Base-by-base conservation (phyloP, 768 basidiomycete genomes). In the Rhizopogon salebrosus region DNA sequence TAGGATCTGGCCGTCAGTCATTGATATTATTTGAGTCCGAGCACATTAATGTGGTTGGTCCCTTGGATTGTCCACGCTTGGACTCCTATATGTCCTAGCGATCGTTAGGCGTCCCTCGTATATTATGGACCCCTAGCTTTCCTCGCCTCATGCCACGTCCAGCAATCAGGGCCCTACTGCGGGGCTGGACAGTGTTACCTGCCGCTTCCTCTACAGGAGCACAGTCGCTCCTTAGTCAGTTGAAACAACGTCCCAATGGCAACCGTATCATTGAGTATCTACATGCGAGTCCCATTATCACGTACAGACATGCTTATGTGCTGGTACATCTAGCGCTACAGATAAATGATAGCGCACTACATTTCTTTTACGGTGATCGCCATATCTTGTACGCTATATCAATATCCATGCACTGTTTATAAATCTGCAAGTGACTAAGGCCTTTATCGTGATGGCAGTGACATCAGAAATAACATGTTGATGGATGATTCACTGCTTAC, bases 1-100 rank as follows among this genome's bases (percentile, higher is more conserved):
- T 50, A 76, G 75, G 39, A 60, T 75, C 53, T 76, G 75, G 74
- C 74, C 74, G 11, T 68, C 73, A 18, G 59, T 75, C 29, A 64
- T 76, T 22, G 73, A 75, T 27, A 68, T 74, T 46, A 70, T 75
- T 18, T 75, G 45, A 61, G 13, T 37, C 16, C 36, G 8, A 31
- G 20, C 29, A 18, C 43, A 31, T 13, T n/a, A 45, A 13, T 45
- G 27, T 45, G 18, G 18, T 18, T 29, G 4, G 11, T 18, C 26
- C 42, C 18, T 43, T 8, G 18, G 42, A 20, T 29, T 45, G 5
- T 20, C 14, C 43, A 46, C 43, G 43, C 20, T 34, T 46, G 43
- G 4, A 22, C 43, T 29, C 43, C 43, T 46, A 34, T 31, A 16
- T 7, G 7, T 18, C 43, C 14, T 13, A 3, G 18, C 8, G 43